phyloP scores from a whole-genome alignment of 176 grass and related monocot genomes.

The Carex littledalei region DNA sequence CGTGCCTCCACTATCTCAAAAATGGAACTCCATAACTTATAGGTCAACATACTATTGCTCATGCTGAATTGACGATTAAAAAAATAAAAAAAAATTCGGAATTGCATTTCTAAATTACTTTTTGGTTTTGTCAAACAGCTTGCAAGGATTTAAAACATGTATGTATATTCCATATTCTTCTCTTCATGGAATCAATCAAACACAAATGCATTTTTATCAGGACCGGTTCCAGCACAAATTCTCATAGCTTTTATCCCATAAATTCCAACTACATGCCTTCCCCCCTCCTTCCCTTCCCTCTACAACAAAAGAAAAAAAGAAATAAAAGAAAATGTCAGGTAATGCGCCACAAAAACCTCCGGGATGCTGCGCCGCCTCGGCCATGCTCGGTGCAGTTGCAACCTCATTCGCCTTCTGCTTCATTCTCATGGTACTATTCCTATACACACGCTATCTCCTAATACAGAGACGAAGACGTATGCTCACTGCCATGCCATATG shows the following conservation, averaged over 20 bases:
- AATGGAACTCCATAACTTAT: neutral
- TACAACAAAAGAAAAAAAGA: neutral
- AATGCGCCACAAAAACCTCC: neutral
- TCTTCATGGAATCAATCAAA: neutral
- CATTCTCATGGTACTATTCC: conserved; percentile 38
- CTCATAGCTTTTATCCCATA: neutral
- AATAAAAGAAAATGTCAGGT: conserved; percentile 28
- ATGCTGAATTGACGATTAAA: neutral
- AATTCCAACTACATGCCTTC: neutral
- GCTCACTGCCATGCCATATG: neutral
- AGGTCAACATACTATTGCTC: neutral
- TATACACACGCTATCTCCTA: conserved; percentile 27
- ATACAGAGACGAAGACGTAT: neutral
- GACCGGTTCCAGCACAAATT: neutral
- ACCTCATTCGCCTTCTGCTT: conserved; percentile 37
- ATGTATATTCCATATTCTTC: conserved; percentile 6
- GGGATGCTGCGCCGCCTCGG: conserved; percentile 30
- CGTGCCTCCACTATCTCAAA: conserved; percentile 4
- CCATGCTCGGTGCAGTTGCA: conserved; percentile 26
- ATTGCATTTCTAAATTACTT: neutral
- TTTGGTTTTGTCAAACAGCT: neutral
- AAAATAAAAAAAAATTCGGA: neutral
- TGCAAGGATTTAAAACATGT: neutral
- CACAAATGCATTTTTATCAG: neutral
- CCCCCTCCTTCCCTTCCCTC: neutral